Base-by-base conservation (phyloP, 2,329 filamentous ascomycete species). In the Fusarium proliferatum region DNA sequence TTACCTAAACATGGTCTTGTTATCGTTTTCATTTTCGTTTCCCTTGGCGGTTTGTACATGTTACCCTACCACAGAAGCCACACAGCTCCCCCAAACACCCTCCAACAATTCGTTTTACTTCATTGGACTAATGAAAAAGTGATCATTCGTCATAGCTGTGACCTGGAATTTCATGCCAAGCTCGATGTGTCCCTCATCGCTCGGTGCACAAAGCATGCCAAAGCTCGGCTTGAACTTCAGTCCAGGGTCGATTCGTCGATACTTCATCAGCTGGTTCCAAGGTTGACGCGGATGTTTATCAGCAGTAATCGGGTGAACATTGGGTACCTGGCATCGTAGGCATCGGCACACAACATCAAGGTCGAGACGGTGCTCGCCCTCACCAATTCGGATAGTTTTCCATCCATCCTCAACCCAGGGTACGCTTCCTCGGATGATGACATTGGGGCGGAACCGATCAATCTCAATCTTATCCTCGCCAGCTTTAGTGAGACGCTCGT, bases 171-270 rank as follows among this genome's bases (percentile, higher is more conserved):
- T 84, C 85, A 89, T 89, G 1, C 90, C 90, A 16, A 92, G 86
- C 64, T 84, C 83, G 15, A 92, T 77, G 53, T 82, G 78, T 0
- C 88, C 89, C 70, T 90, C 87, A 48, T 82, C 84, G 67, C 86
- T 83, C 21, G 90, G 89, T 59, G 88, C 88, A 77, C 88, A 88
- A 76, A 92, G 78, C 90, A 92, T 92, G 3, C 90, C 90, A 83
- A 91, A 92, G 73, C 89, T 91, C 45, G 90, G 90, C 81, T 92
- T 92, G 71, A 84, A 91, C 80, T 85, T 91, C 33, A 89, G 85
- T 1, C 89, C 90, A 74, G 86, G 82, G 77, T 92, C 90, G 9
- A 91, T 84, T 34, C 89, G 80, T 13, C 90, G 82, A 79, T 90
- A 91, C 75, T 87, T 87, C 84, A 90, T 88, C 61, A 92, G 79